These are phyloP conservation scores for Euclidium syriacum DNA, from an alignment of 345 rosid species.

Conservation along the genomic window DNA sequence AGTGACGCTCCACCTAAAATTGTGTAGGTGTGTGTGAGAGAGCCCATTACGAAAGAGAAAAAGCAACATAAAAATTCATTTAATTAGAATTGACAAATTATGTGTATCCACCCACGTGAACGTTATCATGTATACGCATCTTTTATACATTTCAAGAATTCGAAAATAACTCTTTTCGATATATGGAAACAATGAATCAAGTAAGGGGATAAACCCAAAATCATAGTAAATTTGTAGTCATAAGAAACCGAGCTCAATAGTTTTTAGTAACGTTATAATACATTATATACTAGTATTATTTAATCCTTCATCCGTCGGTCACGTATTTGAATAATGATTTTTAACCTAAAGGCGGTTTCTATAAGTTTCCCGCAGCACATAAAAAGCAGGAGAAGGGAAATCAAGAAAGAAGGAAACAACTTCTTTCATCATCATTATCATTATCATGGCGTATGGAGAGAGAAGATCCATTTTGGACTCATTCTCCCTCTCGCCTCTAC, in stretches of 20 bases:
- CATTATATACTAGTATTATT: too few species aligned
- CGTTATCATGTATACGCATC: neutral
- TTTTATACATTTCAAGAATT: neutral
- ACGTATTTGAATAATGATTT: neutral
- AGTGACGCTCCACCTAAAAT: slow-evolving; percentile 22
- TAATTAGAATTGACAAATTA: neutral
- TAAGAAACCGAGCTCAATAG: neutral
- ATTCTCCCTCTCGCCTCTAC: slow-evolving; percentile 71
- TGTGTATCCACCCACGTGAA: neutral
- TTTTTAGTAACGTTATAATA: too few species aligned
- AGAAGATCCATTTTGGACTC: slow-evolving; percentile 56
- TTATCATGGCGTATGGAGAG: slow-evolving; percentile 31
- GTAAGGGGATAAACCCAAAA: neutral
- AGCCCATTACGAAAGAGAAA: slow-evolving; percentile 17
- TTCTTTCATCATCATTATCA: neutral
- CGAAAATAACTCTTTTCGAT: neutral
- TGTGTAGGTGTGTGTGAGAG: neutral
- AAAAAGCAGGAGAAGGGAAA: neutral
- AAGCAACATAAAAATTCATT: neutral
- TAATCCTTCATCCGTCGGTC: neutral
- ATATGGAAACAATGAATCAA: neutral
- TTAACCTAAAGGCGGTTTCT: slow-evolving; percentile 14
- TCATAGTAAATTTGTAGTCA: neutral
- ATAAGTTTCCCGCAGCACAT: neutral
- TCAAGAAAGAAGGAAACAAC: neutral